Base-by-base conservation (phyloP, 495 filamentous ascomycete genomes). In the Astrothelium macrocarpum region DNA sequence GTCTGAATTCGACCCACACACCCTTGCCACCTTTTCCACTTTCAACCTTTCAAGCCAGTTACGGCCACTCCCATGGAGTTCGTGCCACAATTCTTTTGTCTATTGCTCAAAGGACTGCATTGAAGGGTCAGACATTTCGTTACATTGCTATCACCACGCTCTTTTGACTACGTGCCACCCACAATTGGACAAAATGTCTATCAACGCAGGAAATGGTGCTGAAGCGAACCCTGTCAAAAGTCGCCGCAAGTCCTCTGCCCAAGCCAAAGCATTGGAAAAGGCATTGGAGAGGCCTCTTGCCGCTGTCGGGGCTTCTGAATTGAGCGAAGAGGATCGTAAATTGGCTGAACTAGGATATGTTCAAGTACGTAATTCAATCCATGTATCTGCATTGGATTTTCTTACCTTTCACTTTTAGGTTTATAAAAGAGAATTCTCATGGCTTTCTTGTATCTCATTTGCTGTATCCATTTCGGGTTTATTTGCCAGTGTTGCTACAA, bases 401-500 rank as follows among this genome's bases (percentile, higher is more conserved):
- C 49, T 56, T 56, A 56, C 25, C 49, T 4, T 29, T 16, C 4
- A 29, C 7, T 29, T 10, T 56, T 29, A 56, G 49, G 49, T 56
- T 4, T 56, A 56, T 20, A 56, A 56, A 16, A 56, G 49, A 56
- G 49, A 56, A 29, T 56, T 56, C 25, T 56, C 49, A 56, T 56
- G 49, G 49, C 49, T 56, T 56, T 56, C 49, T 29, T 56, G 49
- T 20, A 56, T 56, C 29, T 56, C 49, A 56, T 56, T 56, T 56
- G 49, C 49, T 56, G 25, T 56, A 20, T 56, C 49, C 7, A 56
- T 56, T 29, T 56, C 49, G 49, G 84, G 84, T 26, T 73, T 86
- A 16, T 87, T 85, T 67, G 74, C 82, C 26, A 84, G 81, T 2
- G 77, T 85, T 66, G 80, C 83, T 71, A 85, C 84, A 1, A 86